Evolutionary conservation across 257 asterid genomes (phyloP), one percentile per base, ranked within the genome.

Genomic region (Echium plantagineum): DNA sequence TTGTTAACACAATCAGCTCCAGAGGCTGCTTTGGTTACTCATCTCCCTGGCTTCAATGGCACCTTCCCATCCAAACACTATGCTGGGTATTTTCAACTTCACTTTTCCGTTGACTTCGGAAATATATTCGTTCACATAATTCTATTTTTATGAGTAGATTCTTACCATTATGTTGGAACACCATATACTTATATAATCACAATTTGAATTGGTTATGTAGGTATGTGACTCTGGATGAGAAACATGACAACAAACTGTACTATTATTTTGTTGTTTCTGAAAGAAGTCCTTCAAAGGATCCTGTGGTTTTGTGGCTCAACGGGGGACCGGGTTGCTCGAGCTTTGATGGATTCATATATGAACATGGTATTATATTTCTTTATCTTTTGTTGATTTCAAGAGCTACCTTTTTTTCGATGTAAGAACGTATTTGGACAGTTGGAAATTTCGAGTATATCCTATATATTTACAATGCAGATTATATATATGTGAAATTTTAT

Each of bases 301-400:
- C 96, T 12, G 71, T 91, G 42, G 96, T 88, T 61, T 88, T 91
- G 46, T 91, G 96, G 98, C 96, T 91, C 26, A 91, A 91, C 72
- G 98, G 98, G 35, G 98, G 96, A 6, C 98, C 98, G 12, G 98
- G 98, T 5, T 88, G 98, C 72, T 91, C 98, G 15, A 91, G 98
- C 82, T 91, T 91, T 57, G 98, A 91, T 84, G 98, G 94, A 21
- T 91, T 88, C 64, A 85, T 91, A 63, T 91, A 85, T 70, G 98
- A 91, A 63, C 94, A 91, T 54, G 98, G 98, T 91, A 82, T 69
- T 69, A 51, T 56, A 30, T 28, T 58, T 52, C 15, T 22, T 57
- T n/a, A 15, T 51, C 19, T 15, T 32, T 18, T 31, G 17, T 26
- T 20, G 42, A 21, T 9, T 64, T 55, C 52, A 46, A 38, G 49